A percentile compares a stretch with the other conserved stretches of the same genome.
These are phyloP conservation scores for Aphanomyces invadans DNA, from an alignment of 352 stramenopile species.

Conservation along the genomic window DNA sequence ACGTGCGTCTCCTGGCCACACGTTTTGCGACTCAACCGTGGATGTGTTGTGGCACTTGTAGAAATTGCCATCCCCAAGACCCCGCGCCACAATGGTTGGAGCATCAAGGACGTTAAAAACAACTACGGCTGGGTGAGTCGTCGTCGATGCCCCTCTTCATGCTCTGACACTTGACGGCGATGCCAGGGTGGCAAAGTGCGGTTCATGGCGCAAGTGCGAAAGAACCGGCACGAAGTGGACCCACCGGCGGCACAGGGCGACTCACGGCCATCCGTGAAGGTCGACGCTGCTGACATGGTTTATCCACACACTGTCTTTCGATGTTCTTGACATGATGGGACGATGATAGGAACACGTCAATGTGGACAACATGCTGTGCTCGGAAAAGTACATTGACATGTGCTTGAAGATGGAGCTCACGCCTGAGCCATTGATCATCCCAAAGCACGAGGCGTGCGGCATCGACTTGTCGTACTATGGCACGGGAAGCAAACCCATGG, in stretches of 20 bases:
- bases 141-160: no score
- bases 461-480: slow-evolving; percentile 24
- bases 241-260: not conserved
- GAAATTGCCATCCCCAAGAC: not conserved
- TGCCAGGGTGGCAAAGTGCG: slow-evolving; percentile 15
- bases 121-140: slow-evolving; percentile 20
- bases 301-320: not conserved
- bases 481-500: slow-evolving; percentile 16
- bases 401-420: slow-evolving; percentile 17
- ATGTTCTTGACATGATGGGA: not conserved
- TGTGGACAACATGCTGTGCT: slow-evolving; percentile 8
- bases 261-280: not conserved
- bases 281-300: slow-evolving; percentile 17
- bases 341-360: slow-evolving; percentile 8
- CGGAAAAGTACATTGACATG: slow-evolving; percentile 6
- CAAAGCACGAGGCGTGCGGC: slow-evolving; percentile 9
- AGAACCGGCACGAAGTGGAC: not conserved
- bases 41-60: not conserved
- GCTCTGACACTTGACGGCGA: not conserved
- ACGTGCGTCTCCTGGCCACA: not conserved
- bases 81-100: slow-evolving; percentile 11
- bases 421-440: slow-evolving; percentile 22
- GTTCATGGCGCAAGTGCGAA: slow-evolving; percentile 18
- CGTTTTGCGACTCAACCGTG: not conserved
- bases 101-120: slow-evolving; percentile 23